Percentiles rank a stretch among this genome's conserved stretches.
phyloP scores from a whole-genome alignment of 495 filamentous ascomycete genomes.

The Astrocystis sublimbata region DNA sequence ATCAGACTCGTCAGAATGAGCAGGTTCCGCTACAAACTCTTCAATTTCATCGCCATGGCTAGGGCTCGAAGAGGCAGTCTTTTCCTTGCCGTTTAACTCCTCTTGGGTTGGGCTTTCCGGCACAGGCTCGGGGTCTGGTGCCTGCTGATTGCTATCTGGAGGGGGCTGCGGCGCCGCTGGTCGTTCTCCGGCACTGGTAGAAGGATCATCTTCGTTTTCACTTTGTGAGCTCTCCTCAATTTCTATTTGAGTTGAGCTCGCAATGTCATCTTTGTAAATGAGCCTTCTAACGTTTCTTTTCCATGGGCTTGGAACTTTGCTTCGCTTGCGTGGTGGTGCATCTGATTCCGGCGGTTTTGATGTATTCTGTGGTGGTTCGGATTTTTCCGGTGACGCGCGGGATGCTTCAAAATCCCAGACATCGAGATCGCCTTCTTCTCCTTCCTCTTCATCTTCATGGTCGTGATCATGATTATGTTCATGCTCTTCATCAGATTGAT shows the following conservation, averaged over 20 bases:
- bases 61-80: not conserved
- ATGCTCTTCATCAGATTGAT: slow-evolving; percentile 15
- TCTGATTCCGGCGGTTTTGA: slow-evolving; percentile 19
- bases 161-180: not conserved
- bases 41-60: slow-evolving; percentile 9
- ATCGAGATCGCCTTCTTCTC: slow-evolving; percentile 48
- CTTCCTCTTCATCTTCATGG: slow-evolving; percentile 37
- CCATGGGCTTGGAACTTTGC: slow-evolving; percentile 49
- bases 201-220: slow-evolving; percentile 24
- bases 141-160: not conserved
- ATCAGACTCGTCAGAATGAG: slow-evolving; percentile 5
- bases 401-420: slow-evolving; percentile 49
- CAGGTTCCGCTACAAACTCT: slow-evolving; percentile 6
- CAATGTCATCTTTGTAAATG: slow-evolving; percentile 35
- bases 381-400: slow-evolving; percentile 36
- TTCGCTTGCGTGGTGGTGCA: slow-evolving; percentile 34
- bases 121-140: not conserved
- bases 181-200: slow-evolving; percentile 13
- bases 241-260: slow-evolving; percentile 37
- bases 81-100: not conserved
- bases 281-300: slow-evolving; percentile 36
- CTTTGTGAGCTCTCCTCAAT: slow-evolving; percentile 35
- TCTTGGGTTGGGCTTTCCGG: slow-evolving; percentile 2
- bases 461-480: slow-evolving; percentile 13
- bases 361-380: slow-evolving; percentile 27